These are phyloP conservation scores for Cytospora schulzeri DNA, from an alignment of 2,329 filamentous ascomycete species.

Conservation along the genomic window DNA sequence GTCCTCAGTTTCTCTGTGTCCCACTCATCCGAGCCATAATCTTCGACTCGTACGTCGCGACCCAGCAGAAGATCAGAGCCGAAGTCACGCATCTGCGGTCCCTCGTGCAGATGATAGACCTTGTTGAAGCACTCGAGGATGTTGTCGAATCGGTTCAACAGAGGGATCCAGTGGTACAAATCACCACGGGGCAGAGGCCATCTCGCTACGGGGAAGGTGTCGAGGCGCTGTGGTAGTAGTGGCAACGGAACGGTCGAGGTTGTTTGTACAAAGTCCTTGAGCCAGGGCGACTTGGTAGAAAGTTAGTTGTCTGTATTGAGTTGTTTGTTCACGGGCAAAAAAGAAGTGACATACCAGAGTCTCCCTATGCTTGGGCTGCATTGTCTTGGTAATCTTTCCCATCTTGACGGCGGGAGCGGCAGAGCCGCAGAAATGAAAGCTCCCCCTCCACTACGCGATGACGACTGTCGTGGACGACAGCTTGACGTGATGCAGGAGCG, in stretches of 20 bases:
- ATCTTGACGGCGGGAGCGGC: slow-evolving; percentile 62
- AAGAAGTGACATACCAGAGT: slow-evolving; percentile 57
- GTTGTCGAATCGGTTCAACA: slow-evolving; percentile 90
- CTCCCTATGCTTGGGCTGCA: slow-evolving; percentile 68
- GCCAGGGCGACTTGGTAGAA: slow-evolving; percentile 73
- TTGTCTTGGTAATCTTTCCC: slow-evolving; percentile 69
- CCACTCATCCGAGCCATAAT: slow-evolving; percentile 53
- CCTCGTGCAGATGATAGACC: slow-evolving; percentile 77
- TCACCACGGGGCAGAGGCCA: slow-evolving; percentile 97
- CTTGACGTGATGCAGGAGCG: slow-evolving; percentile 40
- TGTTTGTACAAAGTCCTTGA: slow-evolving; percentile 76
- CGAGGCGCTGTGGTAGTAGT: slow-evolving; percentile 75
- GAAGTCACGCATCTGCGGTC: slow-evolving; percentile 80
- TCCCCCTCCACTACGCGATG: slow-evolving; percentile 60
- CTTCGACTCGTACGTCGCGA: slow-evolving; percentile 54
- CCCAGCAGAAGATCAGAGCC: slow-evolving; percentile 65
- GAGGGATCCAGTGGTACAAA: slow-evolving; percentile 95
- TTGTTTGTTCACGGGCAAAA: background rate
- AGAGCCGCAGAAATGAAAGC: slow-evolving; percentile 54
- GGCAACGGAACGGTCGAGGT: slow-evolving; percentile 71
- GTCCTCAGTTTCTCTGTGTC: slow-evolving; percentile 50
- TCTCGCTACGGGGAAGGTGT: slow-evolving; percentile 73
- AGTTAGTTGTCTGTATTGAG: slow-evolving; percentile 34
- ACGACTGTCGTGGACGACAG: slow-evolving; percentile 44
- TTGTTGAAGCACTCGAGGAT: slow-evolving; percentile 81